These are phyloP conservation scores for Pseudoneurospora amorphoporcata DNA, from an alignment of 495 filamentous ascomycete genomes.

Conservation along the genomic window DNA sequence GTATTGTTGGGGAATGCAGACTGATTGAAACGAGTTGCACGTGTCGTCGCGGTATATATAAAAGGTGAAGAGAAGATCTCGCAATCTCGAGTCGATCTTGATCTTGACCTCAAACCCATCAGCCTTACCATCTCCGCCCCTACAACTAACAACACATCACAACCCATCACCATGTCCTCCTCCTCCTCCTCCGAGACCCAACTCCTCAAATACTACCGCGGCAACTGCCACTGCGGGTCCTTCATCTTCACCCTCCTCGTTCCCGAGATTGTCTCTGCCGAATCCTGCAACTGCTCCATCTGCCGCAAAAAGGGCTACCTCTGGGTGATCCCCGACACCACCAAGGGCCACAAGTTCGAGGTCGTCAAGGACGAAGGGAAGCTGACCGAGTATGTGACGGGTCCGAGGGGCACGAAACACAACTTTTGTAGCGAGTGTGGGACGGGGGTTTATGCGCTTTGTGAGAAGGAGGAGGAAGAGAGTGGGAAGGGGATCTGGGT, in stretches of 20 bases:
- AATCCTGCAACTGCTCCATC: conserved; percentile 43
- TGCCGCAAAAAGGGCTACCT: conserved; percentile 36
- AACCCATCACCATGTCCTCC: not conserved
- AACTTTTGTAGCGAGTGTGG: conserved; percentile 38
- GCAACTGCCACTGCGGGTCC: conserved; percentile 46
- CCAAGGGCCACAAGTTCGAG: conserved; percentile 32
- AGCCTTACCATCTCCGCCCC: not conserved
- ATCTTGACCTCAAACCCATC: not conserved
- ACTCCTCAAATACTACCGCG: conserved; percentile 38
- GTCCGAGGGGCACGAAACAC: conserved; percentile 17
- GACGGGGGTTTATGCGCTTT: conserved; percentile 17
- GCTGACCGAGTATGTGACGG: conserved; percentile 31
- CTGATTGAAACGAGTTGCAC: not conserved
- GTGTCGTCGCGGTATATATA: not conserved
- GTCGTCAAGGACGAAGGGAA: conserved; percentile 30
- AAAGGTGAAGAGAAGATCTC: not conserved
- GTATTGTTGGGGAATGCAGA: not conserved
- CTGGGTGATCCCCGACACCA: conserved; percentile 23
- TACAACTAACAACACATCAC: not conserved
- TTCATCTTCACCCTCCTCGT: conserved; percentile 36
- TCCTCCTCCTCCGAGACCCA: not conserved
- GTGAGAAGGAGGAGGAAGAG: not conserved
- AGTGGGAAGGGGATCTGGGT: conserved; percentile 4
- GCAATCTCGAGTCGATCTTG: not conserved
- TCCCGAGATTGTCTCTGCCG: conserved; percentile 29